These are phyloP conservation scores for Hyaloperonospora brassicae DNA, from an alignment of 352 stramenopile species.

Conservation along the genomic window DNA sequence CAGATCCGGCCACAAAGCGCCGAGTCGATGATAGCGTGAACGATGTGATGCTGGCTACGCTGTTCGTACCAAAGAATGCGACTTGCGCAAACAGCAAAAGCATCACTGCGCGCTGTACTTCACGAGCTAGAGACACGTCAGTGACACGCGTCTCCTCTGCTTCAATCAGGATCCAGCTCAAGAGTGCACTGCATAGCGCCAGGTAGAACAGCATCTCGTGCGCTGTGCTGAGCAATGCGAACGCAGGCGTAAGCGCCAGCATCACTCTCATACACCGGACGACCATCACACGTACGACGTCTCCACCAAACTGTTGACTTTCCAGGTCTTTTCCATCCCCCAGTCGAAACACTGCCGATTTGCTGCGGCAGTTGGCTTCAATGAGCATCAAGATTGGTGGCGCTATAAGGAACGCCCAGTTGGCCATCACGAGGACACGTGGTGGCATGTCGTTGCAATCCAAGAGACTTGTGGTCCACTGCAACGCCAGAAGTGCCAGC, in stretches of 20 bases:
- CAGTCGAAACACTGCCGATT: background rate
- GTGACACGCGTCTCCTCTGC: constrained; percentile 2
- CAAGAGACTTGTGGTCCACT: constrained; percentile 36
- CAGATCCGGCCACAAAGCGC: constrained; percentile 62
- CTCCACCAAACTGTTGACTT: constrained; percentile 5
- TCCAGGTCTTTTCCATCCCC: constrained; percentile 11
- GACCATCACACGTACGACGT: constrained; percentile 5
- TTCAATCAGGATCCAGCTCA: constrained; percentile 57
- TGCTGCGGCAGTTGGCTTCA: constrained; percentile 11
- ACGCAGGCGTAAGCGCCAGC: constrained; percentile 44
- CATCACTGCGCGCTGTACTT: constrained; percentile 55
- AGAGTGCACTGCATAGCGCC: constrained; percentile 37
- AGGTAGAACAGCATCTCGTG: constrained; percentile 75
- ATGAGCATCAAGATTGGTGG: constrained; percentile 26
- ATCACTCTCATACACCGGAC: constrained; percentile 39
- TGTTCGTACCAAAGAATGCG: constrained; percentile 77
- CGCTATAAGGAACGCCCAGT: constrained; percentile 37
- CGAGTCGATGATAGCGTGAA: constrained; percentile 73
- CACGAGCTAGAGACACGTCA: constrained; percentile 9
- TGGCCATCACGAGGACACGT: constrained; percentile 30
- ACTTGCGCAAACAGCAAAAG: constrained; percentile 72
- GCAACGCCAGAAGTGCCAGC: constrained; percentile 29
- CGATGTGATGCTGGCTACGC: constrained; percentile 73
- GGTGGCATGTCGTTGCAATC: constrained; percentile 24
- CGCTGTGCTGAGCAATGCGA: constrained; percentile 60